Base-by-base conservation (phyloP, 495 filamentous ascomycete genomes). In the Pseudoneurospora amorphoporcata region DNA sequence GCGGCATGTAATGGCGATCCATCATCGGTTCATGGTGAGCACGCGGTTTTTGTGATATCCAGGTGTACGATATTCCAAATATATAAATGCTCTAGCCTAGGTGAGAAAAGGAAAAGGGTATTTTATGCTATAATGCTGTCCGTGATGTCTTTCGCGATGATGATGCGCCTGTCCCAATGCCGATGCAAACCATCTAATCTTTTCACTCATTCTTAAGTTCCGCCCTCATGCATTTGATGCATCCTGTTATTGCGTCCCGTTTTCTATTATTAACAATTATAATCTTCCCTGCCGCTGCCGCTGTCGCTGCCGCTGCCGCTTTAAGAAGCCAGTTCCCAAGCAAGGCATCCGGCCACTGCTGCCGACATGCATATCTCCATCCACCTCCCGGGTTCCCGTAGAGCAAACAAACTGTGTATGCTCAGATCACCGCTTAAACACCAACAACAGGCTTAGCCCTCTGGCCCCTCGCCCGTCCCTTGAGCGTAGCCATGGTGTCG, bases 401-500 rank as follows among this genome's bases (percentile, higher is more conserved):
- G 23, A 23, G 23, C 23, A 23, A 23, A 23, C 23, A 23, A 23
- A 23, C 23, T 12, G n/a, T 12, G 19, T 10, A 7, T 47, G 19
- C n/a, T 42, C 43, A 23, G 8, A 58, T 7, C 47, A 10, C 19
- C n/a, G 3, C 12, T 35, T 35, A 65, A 37, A 65, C 53, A 17
- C 53, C 53, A 35, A 65, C 53, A 35, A 65, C 53, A 65, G 53
- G 53, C 53, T 65, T 65, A 8, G 53, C 53, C 53, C 53, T 65
- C 53, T 65, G 53, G 29, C 53, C 29, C 53, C 53, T 65, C 29
- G 53, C 53, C 53, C 53, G 35, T 2, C 53, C 53, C 29, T 65
- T 65, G 12, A 65, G 53, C 53, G 53, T 65, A 32, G 53, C 79
- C 61, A 82, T 61, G 47, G 75, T 79, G 23, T 83, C 77, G 65